Evolutionary conservation across 176 grass and related monocot species (phyloP), one percentile per base, ranked within the genome.

Genomic region (Saccharum spontaneum): DNA sequence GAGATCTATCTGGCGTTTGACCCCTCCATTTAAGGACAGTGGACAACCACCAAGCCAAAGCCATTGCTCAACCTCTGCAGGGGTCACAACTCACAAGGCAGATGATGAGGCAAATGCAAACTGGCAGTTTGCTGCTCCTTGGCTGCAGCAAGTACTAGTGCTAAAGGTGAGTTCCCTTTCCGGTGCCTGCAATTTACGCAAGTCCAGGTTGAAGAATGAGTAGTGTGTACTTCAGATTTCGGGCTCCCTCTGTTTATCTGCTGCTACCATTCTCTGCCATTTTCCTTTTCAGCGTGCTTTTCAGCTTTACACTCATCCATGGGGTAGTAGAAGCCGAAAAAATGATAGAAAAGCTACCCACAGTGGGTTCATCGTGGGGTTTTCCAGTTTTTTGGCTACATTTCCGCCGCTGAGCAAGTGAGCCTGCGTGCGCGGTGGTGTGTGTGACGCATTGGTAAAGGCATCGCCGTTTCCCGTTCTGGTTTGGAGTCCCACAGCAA

Each of bases 161-260:
- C 62, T 84, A 84, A 91, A 91, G 71, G 85, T 84, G 50, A 84
- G 76, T 0, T 87, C 87, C 81, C 81, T 90, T 81, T 30, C 7
- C 22, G 8, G 57, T 66, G 18, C 52, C 60, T 48, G 84, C 60
- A 39, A 49, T 10, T 74, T 60, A 14, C 18, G 66, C 54, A 3
- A 57, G 30, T 83, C 54, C 65, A 50, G 75, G 69, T 79, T 64
- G 49, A 75, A 20, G 80, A 75, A 70, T 76, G 86, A 80, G 84
- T 84, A 54, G 79, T 62, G 1, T 78, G 14, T 81, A 68, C 63
- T 70, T 80, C 81, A 78, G 65, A 41, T 90, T 76, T 73, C 67
- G 12, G 20, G 10, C 83, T 62, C 28, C 8, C 62, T 43, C 1
- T 49, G 67, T 66, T 86, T 79, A 63, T 71, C 66, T 68, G 65